These are phyloP conservation scores for Neurospora cerealis DNA, from an alignment of 495 filamentous ascomycete species.

Conservation along the genomic window DNA sequence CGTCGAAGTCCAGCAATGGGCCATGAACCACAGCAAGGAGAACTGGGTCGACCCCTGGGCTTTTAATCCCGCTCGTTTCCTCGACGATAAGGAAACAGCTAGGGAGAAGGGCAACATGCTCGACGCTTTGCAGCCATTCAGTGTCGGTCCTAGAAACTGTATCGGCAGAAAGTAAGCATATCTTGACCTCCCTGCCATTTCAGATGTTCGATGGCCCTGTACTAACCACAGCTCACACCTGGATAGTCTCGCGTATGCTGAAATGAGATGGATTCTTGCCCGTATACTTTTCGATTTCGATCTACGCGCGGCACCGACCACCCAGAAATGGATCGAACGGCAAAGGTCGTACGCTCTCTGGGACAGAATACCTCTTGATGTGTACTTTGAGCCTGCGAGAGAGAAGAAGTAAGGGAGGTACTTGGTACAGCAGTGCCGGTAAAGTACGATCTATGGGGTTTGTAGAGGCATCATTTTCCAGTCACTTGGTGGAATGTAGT, in stretches of 20 bases:
- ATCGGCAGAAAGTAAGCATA: conserved; percentile 30
- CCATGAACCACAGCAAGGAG: conserved; percentile 25
- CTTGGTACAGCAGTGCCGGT: not conserved
- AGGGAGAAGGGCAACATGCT: conserved; percentile 17
- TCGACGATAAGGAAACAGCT: conserved; percentile 17
- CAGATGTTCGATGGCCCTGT: not conserved
- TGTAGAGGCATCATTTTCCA: not conserved
- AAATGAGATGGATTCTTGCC: conserved; percentile 34
- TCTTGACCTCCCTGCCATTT: not conserved
- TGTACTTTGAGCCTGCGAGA: conserved; percentile 19
- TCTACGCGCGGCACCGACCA: conserved; percentile 17
- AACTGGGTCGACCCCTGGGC: conserved; percentile 26
- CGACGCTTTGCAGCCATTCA: conserved; percentile 29
- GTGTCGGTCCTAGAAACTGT: conserved; percentile 27
- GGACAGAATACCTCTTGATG: conserved; percentile 23
- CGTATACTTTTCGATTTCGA: conserved; percentile 32
- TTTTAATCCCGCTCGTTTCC: conserved; percentile 30
- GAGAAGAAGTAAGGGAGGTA: not conserved
- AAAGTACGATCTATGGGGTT: not conserved
- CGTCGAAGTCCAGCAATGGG: conserved; percentile 27
- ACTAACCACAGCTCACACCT: not conserved
- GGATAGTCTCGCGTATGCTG: conserved; percentile 26
- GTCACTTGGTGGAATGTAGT: not conserved
- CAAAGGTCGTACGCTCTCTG: conserved; percentile 27
- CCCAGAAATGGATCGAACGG: conserved; percentile 17